These are phyloP conservation scores for Suhomyces pyralidae DNA, from an alignment of 805 yeast species.

Conservation along the genomic window DNA sequence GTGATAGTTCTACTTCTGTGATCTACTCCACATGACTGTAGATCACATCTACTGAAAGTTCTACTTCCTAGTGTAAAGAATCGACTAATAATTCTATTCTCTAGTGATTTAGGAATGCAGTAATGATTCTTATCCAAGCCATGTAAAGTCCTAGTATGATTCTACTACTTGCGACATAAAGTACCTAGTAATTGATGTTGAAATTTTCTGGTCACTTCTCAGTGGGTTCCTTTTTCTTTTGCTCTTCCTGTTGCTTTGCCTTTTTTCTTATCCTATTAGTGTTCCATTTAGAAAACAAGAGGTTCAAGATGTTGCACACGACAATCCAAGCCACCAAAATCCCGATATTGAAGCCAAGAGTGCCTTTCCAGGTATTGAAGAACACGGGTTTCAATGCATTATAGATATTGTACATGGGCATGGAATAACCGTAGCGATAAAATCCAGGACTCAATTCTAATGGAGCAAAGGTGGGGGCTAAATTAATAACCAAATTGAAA, in stretches of 20 bases:
- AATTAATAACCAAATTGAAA: constrained; percentile 25
- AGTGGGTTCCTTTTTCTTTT: not conserved
- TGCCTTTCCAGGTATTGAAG: constrained; percentile 33
- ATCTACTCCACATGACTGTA: no score
- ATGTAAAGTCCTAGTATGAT: no score
- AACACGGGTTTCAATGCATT: constrained; percentile 32
- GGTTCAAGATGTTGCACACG: constrained; percentile 13
- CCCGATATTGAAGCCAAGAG: constrained; percentile 29
- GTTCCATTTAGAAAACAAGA: not conserved
- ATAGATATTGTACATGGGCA: constrained; percentile 34
- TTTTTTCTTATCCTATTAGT: not conserved
- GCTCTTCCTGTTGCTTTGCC: not conserved
- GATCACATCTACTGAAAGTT: no score
- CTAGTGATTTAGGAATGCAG: not conserved
- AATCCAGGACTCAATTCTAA: constrained; percentile 29
- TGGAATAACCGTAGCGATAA: constrained; percentile 34
- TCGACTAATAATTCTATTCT: no score
- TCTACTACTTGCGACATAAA: no score
- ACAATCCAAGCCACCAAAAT: constrained; percentile 29
- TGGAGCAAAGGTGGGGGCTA: constrained; percentile 34
- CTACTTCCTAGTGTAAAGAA: no score
- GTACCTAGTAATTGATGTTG: no score
- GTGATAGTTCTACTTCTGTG: no score
- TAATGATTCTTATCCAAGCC: not conserved
- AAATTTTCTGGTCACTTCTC: not conserved